Base-by-base conservation (phyloP, 176 grass and related monocot genomes). In the Puya raimondii region DNA sequence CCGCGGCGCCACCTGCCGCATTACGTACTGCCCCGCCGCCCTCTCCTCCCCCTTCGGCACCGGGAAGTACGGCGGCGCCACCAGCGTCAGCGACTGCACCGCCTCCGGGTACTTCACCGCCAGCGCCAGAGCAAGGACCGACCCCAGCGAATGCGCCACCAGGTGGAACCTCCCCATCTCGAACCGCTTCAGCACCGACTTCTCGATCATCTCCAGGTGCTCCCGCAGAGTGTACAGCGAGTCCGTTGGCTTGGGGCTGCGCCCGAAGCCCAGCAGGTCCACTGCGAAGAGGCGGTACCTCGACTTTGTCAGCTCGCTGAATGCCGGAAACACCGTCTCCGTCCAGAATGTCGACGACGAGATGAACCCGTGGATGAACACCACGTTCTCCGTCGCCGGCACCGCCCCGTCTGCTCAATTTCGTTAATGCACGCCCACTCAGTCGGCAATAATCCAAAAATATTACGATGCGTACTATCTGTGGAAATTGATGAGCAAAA, bases 311-410 rank as follows among this genome's bases (percentile, higher is more conserved):
- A 58, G 72, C 9, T 66, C 20, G 42, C 80, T 83, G 78, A 96
- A 96, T 15, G 54, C 88, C 16, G 84, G 92, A 79, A 96, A 96
- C 33, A 96, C 75, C 63, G 92, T 96, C 83, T 96, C 92, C 61
- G 92, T 92, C 92, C 92, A 96, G 79, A 96, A 89, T 16, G 78
- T 72, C 22, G 92, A 92, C 17, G 92, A 96, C 11, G 92, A 96
- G 72, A 96, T 96, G 76, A 96, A 96, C 4, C 92, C 92, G 64
- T 96, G 92, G 81, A 96, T 92, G 81, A 96, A 96, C 51, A 96
- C 61, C 64, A 96, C 79, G 57, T 91, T 85, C 70, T 91, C 88
- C 53, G 33, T 56, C 2, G 16, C 56, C 16, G 56, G 33, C 47
- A 21, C 14, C 23, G 49, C 10, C 2, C 12, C 20, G 9, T 25